Base-by-base conservation (phyloP, 106 monocot genomes). In the Acanthochlamys bracteata region DNA sequence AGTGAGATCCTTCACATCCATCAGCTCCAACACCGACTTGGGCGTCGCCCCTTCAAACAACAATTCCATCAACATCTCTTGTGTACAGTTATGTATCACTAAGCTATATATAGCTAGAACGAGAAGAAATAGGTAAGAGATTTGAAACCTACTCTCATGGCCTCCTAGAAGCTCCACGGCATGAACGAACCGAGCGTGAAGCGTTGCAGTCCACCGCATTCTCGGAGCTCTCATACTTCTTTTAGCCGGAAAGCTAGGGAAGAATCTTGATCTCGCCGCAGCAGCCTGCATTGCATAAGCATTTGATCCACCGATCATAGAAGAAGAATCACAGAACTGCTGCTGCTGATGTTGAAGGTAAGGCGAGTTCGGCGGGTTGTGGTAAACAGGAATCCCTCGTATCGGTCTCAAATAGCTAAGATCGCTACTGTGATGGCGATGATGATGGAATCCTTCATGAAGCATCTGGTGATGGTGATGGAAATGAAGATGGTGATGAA, bases 1-100 rank as follows among this genome's bases (percentile, higher is more conserved):
- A 19, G 83, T 83, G 47, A 83, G 83, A 69, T 83, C 83, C 41
- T 79, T 83, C 59, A 79, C 83, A 73, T 83, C 83, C 83, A 83
- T 83, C 20, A 83, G 76, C 70, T 84, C 84, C 60, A 84, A 76
- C 75, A 84, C 84, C 17, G 79, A 79, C 69, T 84, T 84, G 20
- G 84, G 83, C 69, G 83, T 83, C 33, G 83, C 83, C 65, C 83
- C 83, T 83, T 49, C 2, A 14, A 49, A 12, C 49, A 3, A 49
- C 2, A 49, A 13, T 17, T 24, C 12, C 45, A 45, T 24, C 16
- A 22, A 10, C 16, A 41, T 42, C 2, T 14, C 1, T 14, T 49
- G 17, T 10, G 17, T 17, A 49, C 10, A 49, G 15, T 8, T 43
- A 43, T 43, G 13, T 43, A 43, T 43, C 7, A 8, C 7, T 43